Conservation (phyloP, 208 protist species). For the Novymonas esmeraldas region DNA sequence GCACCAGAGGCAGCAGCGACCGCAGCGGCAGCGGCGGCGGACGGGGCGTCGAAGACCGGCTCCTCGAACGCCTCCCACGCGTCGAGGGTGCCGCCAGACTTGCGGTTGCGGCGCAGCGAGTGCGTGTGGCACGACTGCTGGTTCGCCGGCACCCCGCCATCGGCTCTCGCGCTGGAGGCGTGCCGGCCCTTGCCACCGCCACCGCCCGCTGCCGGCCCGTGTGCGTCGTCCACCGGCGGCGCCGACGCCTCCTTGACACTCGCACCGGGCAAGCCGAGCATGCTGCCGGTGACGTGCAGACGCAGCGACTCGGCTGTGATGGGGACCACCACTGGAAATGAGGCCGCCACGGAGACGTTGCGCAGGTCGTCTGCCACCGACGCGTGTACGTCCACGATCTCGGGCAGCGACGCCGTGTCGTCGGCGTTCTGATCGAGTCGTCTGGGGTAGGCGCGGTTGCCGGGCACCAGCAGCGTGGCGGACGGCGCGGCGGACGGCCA, state of each 20-base stretch:
- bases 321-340: slow-evolving; percentile 19
- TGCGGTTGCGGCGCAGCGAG: slow-evolving; percentile 2
- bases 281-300: slow-evolving; percentile 18
- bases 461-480: background rate
- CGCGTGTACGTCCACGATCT: background rate
- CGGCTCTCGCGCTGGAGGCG: background rate
- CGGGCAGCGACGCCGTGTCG: background rate
- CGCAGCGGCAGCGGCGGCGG: background rate
- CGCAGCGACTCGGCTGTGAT: slow-evolving; percentile 30
- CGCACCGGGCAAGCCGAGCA: background rate
- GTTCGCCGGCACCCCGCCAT: background rate
- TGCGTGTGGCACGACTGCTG: background rate
- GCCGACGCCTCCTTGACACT: background rate
- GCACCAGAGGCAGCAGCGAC: too few relatives aligned
- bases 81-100: slow-evolving; percentile 16
- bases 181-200: background rate
- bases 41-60: slow-evolving; percentile 1
- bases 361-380: slow-evolving; percentile 9
- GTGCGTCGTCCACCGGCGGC: background rate
- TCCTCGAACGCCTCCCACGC: slow-evolving; percentile 26
- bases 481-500: background rate
- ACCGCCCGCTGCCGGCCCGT: background rate
- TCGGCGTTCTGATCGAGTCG: slow-evolving; percentile 1
- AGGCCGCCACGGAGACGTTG: slow-evolving; percentile 1
- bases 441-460: background rate